Conservation (phyloP, 2,329 filamentous ascomycete species). For the Geoglossum cookeanum region DNA sequence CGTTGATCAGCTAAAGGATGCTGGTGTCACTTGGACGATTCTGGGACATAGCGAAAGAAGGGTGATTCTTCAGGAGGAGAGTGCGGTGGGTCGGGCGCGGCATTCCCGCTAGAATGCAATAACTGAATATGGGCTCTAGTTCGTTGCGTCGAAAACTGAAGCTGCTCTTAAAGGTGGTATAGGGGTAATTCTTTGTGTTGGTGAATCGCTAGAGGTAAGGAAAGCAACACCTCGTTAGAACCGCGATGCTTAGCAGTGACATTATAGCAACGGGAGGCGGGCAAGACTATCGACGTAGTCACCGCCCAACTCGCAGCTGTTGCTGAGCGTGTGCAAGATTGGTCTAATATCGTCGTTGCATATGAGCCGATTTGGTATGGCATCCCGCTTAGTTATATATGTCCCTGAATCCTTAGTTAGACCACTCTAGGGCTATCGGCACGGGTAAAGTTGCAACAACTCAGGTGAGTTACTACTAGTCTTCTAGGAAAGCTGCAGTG, state of each 20-base stretch:
- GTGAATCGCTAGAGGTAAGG: conserved; percentile 63
- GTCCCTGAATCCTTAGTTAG: background rate
- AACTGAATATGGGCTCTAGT: conserved; percentile 18
- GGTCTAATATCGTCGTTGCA: conserved; percentile 86
- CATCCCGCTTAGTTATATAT: conserved; percentile 5
- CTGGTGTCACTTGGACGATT: conserved; percentile 73
- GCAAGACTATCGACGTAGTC: conserved; percentile 71
- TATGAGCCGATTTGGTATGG: conserved; percentile 99
- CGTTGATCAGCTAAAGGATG: conserved; percentile 77
- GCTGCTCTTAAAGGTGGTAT: conserved; percentile 72
- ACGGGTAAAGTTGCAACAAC: conserved; percentile 86
- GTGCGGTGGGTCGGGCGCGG: conserved; percentile 30
- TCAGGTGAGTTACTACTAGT: conserved; percentile 21
- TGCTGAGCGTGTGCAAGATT: conserved; percentile 61
- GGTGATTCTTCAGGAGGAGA: conserved; percentile 70
- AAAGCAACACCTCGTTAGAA: conserved; percentile 6
- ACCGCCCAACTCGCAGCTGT: conserved; percentile 72
- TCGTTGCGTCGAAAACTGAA: conserved; percentile 89
- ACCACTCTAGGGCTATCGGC: conserved; percentile 42
- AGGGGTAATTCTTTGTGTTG: conserved; percentile 89
- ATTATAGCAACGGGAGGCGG: conserved; percentile 55
- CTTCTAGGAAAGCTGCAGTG: background rate
- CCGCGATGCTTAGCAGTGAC: conserved; percentile 2
- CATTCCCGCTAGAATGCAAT: background rate
- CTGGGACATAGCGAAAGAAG: conserved; percentile 91